Conservation (phyloP, 441 rosid species). For the Adansonia rubrostipa region DNA sequence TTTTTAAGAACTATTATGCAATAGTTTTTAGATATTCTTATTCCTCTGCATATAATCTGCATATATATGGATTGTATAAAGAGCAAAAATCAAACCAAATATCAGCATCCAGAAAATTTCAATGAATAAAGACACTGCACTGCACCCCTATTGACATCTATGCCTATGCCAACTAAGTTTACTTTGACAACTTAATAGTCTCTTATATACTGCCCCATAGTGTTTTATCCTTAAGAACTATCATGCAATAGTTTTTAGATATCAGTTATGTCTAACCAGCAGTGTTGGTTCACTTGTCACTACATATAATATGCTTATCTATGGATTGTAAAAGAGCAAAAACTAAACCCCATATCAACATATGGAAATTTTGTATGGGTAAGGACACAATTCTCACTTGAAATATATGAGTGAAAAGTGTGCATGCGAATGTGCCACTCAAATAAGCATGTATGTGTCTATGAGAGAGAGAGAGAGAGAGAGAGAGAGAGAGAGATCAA, state of each 20-base stretch:
- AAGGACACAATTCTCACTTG: neutral
- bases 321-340: neutral
- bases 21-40: neutral
- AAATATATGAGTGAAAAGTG: conserved; percentile 3
- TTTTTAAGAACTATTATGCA: neutral
- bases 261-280: neutral
- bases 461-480: neutral
- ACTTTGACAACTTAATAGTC: neutral
- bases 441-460: neutral
- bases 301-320: neutral
- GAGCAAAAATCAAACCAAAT: neutral
- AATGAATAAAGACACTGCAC: neutral
- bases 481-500: too few relatives aligned
- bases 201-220: neutral
- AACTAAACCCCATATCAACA: neutral
- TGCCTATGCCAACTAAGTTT: neutral
- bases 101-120: neutral
- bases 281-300: neutral
- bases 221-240: neutral
- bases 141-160: neutral
- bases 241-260: neutral
- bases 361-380: neutral
- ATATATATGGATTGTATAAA: neutral
- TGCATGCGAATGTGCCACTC: neutral
- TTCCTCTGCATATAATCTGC: neutral